phyloP scores from a whole-genome alignment of 1,284 basidiomycete species.

The Ceratobasidium theobromae region DNA sequence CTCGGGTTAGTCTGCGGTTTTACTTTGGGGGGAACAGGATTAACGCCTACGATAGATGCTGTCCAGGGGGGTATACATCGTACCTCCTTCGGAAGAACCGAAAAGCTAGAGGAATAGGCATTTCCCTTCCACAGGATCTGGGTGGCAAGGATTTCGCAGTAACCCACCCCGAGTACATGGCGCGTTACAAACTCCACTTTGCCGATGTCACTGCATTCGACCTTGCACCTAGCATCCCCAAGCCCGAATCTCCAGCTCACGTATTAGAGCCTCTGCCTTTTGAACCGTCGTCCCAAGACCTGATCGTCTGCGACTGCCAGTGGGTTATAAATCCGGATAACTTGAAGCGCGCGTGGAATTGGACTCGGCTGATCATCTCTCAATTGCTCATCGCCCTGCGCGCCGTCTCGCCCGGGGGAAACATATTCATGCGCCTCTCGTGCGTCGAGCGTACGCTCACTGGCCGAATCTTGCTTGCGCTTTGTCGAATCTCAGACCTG shows the following conservation, averaged over 20 bases:
- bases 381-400: slow-evolving; percentile 44
- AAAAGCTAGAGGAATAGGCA: slow-evolving; percentile 19
- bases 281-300: slow-evolving; percentile 37
- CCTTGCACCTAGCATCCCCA: not conserved
- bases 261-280: slow-evolving; percentile 8
- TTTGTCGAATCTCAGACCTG: slow-evolving; percentile 36
- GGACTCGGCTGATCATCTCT: slow-evolving; percentile 41
- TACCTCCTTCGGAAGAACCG: slow-evolving; percentile 12
- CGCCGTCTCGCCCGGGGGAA: slow-evolving; percentile 41
- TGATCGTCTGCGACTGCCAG: slow-evolving; percentile 45
- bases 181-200: slow-evolving; percentile 1
- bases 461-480: slow-evolving; percentile 42
- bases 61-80: slow-evolving; percentile 18
- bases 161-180: not conserved
- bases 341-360: slow-evolving; percentile 28
- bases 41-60: not conserved
- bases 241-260: not conserved
- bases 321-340: slow-evolving; percentile 40
- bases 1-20: slow-evolving; percentile 11
- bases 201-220: slow-evolving; percentile 27
- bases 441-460: slow-evolving; percentile 42
- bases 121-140: slow-evolving; percentile 8
- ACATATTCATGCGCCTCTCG: slow-evolving; percentile 44
- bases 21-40: not conserved
- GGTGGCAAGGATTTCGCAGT: slow-evolving; percentile 14